These are phyloP conservation scores for Dictyostelium intermedium DNA, from an alignment of 78 protist species.

Conservation along the genomic window DNA sequence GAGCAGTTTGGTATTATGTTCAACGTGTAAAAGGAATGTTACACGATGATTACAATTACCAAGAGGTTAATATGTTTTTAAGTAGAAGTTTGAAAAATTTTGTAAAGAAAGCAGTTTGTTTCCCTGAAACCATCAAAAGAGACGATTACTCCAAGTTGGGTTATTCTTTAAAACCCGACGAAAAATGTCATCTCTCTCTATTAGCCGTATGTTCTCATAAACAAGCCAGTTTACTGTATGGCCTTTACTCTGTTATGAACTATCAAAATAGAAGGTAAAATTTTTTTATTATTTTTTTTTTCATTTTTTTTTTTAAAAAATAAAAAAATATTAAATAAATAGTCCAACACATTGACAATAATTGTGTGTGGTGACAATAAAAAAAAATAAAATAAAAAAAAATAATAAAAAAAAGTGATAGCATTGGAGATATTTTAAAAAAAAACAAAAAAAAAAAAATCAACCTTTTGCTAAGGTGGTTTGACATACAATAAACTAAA, in stretches of 20 bases:
- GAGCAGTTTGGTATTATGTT: conserved; percentile 89
- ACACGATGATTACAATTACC: conserved; percentile 88
- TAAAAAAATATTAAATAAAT: background rate
- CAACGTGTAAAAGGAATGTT: conserved; percentile 85
- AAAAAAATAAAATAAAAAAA: background rate
- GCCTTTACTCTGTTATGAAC: conserved; percentile 73
- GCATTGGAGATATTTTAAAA: background rate
- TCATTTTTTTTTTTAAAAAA: background rate
- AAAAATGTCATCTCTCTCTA: conserved; percentile 80
- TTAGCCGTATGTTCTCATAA: conserved; percentile 78
- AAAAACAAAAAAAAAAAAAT: background rate
- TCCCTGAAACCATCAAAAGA: conserved; percentile 71
- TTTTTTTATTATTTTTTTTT: background rate
- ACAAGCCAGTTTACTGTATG: conserved; percentile 81
- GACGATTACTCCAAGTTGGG: conserved; percentile 81
- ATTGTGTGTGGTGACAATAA: background rate
- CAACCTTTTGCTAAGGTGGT: background rate
- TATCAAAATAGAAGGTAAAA: conserved; percentile 77
- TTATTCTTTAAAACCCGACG: conserved; percentile 71
- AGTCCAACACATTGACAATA: background rate
- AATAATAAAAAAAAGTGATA: background rate
- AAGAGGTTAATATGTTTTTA: conserved; percentile 83
- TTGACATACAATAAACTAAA: background rate
- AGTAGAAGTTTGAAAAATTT: conserved; percentile 70
- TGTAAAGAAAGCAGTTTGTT: conserved; percentile 86